Evolutionary conservation across 2,329 filamentous ascomycete species (phyloP).

Genomic region (Fusarium piperis): DNA sequence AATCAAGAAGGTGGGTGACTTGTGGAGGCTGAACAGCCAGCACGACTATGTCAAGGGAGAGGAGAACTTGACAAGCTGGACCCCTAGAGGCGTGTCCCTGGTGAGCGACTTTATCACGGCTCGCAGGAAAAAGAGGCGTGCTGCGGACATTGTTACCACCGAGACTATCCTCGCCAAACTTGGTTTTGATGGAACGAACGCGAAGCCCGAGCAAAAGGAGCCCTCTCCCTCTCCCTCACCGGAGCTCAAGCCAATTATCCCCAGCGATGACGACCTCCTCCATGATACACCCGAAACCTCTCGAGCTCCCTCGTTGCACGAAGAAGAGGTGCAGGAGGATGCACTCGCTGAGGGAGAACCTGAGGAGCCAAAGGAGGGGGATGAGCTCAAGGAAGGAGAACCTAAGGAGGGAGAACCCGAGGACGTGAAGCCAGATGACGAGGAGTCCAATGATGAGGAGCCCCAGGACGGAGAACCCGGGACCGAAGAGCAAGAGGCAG

Average conservation of each 20-base stretch:
- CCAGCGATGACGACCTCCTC: constrained; percentile 65
- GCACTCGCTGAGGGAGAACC: background rate
- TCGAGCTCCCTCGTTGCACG: constrained; percentile 51
- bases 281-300: constrained; percentile 66
- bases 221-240: constrained; percentile 50
- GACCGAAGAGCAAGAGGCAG: constrained; percentile 24
- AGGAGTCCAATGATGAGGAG: background rate
- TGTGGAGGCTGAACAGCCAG: constrained; percentile 96
- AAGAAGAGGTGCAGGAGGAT: constrained; percentile 34
- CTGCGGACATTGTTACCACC: constrained; percentile 82
- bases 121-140: constrained; percentile 76
- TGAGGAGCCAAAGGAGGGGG: background rate
- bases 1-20: constrained; percentile 88
- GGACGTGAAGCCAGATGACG: background rate
- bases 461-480: constrained; percentile 17
- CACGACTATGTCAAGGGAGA: constrained; percentile 97
- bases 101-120: constrained; percentile 86
- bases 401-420: background rate
- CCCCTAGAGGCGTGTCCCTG: constrained; percentile 87
- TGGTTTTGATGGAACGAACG: constrained; percentile 56
- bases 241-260: constrained; percentile 55
- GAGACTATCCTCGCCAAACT: constrained; percentile 72
- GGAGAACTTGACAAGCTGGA: constrained; percentile 85
- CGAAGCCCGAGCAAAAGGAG: constrained; percentile 45
- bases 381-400: constrained; percentile 29